A percentile compares a stretch with the other conserved stretches of the same genome.
Evolutionary conservation across 352 stramenopile genomes (phyloP).

Genomic region (Phytophthora citrophthora): DNA sequence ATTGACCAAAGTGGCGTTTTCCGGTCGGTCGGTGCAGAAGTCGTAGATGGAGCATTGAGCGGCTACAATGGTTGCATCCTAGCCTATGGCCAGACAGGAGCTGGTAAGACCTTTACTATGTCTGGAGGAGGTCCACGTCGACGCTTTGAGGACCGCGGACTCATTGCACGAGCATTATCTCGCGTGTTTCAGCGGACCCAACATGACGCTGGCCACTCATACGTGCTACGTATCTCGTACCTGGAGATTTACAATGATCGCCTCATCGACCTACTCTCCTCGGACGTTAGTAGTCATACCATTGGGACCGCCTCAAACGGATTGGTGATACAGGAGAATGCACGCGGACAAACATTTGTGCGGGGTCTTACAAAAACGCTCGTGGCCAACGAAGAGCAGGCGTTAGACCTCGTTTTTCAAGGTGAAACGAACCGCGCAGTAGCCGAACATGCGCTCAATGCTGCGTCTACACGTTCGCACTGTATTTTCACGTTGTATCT

Average conservation of each 20-base stretch:
- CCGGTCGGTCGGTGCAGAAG: constrained; percentile 42
- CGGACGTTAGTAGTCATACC: constrained; percentile 4
- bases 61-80: constrained; percentile 85
- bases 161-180: constrained; percentile 65
- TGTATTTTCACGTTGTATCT: constrained; percentile 86
- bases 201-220: constrained; percentile 53
- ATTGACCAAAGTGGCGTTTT: constrained; percentile 67
- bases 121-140: constrained; percentile 52
- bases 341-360: constrained; percentile 74
- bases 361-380: constrained; percentile 57
- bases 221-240: constrained; percentile 73
- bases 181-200: constrained; percentile 60
- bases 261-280: constrained; percentile 83
- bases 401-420: constrained; percentile 80
- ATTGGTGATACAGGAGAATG: constrained; percentile 66
- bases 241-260: constrained; percentile 93
- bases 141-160: constrained; percentile 65
- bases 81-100: constrained; percentile 77
- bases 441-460: constrained; percentile 83
- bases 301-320: constrained; percentile 31
- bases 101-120: constrained; percentile 82
- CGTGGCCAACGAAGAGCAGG: constrained; percentile 72
- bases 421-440: constrained; percentile 82
- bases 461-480: constrained; percentile 76
- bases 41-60: constrained; percentile 64